phyloP scores from a whole-genome alignment of 2,329 filamentous ascomycete species.

The Exophiala xenobiotica region DNA sequence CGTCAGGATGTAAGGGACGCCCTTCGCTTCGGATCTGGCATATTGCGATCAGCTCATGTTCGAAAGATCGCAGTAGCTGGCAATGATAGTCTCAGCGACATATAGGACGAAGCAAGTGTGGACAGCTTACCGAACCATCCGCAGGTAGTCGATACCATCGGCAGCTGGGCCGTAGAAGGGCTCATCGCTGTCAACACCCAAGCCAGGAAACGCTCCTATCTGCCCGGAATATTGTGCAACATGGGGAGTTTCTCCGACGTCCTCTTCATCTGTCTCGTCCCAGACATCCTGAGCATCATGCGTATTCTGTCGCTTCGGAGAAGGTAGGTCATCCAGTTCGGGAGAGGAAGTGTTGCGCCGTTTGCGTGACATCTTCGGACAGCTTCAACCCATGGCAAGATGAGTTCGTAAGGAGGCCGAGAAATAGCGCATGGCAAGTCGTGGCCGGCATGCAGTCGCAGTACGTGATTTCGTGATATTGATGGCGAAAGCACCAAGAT shows the following conservation, averaged over 20 bases:
- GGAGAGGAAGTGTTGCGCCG: slow-evolving; percentile 32
- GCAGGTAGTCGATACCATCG: slow-evolving; percentile 69
- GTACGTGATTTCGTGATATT: too few relatives aligned
- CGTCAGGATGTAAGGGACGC: slow-evolving; percentile 69
- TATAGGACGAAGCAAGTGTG: slow-evolving; percentile 1
- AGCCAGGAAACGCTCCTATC: slow-evolving; percentile 67
- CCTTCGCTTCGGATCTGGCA: slow-evolving; percentile 69
- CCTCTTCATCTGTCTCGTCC: slow-evolving; percentile 33
- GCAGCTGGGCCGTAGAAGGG: slow-evolving; percentile 66
- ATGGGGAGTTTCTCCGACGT: slow-evolving; percentile 41
- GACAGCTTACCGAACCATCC: slow-evolving; percentile 64
- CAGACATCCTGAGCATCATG: slow-evolving; percentile 27
- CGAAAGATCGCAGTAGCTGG: neutral
- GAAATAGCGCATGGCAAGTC: too few relatives aligned
- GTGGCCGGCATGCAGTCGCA: too few relatives aligned
- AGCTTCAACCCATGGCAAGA: neutral
- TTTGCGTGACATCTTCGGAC: slow-evolving; percentile 33
- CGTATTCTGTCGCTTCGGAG: slow-evolving; percentile 18
- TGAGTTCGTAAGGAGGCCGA: too few relatives aligned
- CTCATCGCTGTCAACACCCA: slow-evolving; percentile 53
- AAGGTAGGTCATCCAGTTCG: slow-evolving; percentile 21
- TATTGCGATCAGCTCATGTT: slow-evolving; percentile 10
- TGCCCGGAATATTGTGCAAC: slow-evolving; percentile 69
- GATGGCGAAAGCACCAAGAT: too few relatives aligned
- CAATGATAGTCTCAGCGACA: slow-evolving; percentile 23